Conservation (phyloP, 164 flowering plant genomes). For the Malania oleifera region DNA sequence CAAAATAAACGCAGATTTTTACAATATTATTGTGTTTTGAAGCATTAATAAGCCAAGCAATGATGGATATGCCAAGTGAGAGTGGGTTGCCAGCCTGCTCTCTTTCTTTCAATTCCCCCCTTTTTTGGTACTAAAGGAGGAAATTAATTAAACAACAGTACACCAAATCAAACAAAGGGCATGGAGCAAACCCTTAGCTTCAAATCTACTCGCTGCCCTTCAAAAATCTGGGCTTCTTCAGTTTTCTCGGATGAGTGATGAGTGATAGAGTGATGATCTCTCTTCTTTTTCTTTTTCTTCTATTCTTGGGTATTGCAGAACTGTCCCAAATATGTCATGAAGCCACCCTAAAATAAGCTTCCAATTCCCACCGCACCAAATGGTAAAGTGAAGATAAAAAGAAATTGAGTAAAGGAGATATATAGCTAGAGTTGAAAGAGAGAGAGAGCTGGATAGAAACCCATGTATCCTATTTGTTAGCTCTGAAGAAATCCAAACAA, state of each 20-base stretch:
- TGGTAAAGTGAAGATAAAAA: slow-evolving; percentile 7
- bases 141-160: no score
- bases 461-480: slow-evolving; percentile 38
- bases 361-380: slow-evolving; percentile 21
- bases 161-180: not conserved
- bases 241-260: no score
- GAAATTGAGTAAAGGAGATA: not conserved
- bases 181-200: slow-evolving; percentile 11
- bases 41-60: slow-evolving; percentile 17
- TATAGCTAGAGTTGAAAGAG: no score
- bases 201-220: slow-evolving; percentile 16
- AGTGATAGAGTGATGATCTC: no score
- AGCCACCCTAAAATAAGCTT: slow-evolving; percentile 38
- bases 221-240: slow-evolving; percentile 20
- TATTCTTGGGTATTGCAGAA: not conserved
- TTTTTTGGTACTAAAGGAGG: slow-evolving; percentile 3
- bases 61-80: slow-evolving; percentile 5
- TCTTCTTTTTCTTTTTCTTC: slow-evolving; percentile 17
- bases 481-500: slow-evolving; percentile 33
- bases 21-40: no score
- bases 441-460: slow-evolving; percentile 11
- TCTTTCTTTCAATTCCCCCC: no score
- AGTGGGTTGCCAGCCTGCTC: slow-evolving; percentile 7
- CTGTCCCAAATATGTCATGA: slow-evolving; percentile 19
- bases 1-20: no score